These are phyloP conservation scores for Truncatella angustata DNA, from an alignment of 2,329 filamentous ascomycete species.

Conservation along the genomic window DNA sequence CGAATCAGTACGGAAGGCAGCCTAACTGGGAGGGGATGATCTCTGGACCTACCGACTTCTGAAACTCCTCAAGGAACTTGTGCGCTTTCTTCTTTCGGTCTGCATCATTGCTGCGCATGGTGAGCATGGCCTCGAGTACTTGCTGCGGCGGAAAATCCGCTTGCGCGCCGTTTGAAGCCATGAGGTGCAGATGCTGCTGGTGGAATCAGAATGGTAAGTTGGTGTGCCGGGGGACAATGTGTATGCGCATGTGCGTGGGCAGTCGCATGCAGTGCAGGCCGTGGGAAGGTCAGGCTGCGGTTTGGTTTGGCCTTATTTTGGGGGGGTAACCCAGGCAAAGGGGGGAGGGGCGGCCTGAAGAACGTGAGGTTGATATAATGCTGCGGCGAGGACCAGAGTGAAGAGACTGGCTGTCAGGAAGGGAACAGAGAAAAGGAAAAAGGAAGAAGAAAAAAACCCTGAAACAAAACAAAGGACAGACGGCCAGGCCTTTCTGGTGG, in stretches of 20 bases:
- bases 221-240: no score
- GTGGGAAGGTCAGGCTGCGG: background rate
- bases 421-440: no score
- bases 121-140: conserved; percentile 83
- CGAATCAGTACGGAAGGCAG: background rate
- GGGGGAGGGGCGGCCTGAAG: background rate
- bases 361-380: no score
- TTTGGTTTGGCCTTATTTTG: background rate
- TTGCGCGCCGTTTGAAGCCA: conserved; percentile 63
- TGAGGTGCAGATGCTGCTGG: conserved; percentile 33
- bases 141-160: conserved; percentile 71
- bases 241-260: no score
- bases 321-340: background rate
- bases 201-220: background rate
- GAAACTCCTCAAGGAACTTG: conserved; percentile 88
- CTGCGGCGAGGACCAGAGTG: no score
- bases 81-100: conserved; percentile 87
- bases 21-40: background rate
- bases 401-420: background rate
- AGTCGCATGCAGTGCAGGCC: no score
- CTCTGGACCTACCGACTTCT: conserved; percentile 80
- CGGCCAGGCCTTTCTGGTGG: no score
- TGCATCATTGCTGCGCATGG: conserved; percentile 84
- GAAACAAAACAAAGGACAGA: no score
- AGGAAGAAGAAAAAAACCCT: no score